A percentile compares a stretch with the other conserved stretches of the same genome.
Conservation (phyloP, 495 filamentous ascomycete genomes). For the Aspergillus olivimuriae region DNA sequence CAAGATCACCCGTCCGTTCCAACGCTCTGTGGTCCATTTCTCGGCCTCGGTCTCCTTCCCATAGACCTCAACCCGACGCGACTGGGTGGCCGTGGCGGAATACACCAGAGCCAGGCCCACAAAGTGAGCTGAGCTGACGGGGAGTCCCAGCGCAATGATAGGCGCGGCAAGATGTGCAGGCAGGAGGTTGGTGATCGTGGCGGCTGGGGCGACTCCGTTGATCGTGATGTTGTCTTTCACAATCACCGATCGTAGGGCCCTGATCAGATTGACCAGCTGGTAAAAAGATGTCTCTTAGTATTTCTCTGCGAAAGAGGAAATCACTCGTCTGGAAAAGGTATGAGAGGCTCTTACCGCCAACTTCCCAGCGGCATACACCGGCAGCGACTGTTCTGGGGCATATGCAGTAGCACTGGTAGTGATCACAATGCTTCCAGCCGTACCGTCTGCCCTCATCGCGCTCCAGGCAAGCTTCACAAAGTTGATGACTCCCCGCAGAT, state of each 20-base stretch:
- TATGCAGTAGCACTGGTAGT: conserved; percentile 26
- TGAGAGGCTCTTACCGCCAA: background rate
- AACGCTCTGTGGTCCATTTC: conserved; percentile 6
- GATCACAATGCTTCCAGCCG: conserved; percentile 25
- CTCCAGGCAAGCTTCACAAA: conserved; percentile 21
- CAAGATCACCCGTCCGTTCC: conserved; percentile 28
- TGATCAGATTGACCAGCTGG: conserved; percentile 14
- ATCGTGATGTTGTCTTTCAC: conserved; percentile 21
- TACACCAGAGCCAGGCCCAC: conserved; percentile 25
- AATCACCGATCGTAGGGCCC: conserved; percentile 17
- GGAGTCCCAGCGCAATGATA: conserved; percentile 16
- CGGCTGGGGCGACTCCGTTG: conserved; percentile 25
- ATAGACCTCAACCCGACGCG: conserved; percentile 15
- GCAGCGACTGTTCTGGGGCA: conserved; percentile 19
- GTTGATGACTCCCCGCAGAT: conserved; percentile 17
- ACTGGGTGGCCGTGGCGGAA: conserved; percentile 21
- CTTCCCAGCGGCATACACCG: conserved; percentile 22
- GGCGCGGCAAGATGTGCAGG: conserved; percentile 13
- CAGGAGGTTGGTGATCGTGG: conserved; percentile 21
- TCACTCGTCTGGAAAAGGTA: too few species aligned
- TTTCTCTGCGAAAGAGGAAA: too few species aligned
- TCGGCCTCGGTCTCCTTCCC: background rate
- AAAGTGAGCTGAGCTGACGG: conserved; percentile 19
- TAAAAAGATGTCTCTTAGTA: too few species aligned
- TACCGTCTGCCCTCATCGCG: conserved; percentile 8